Percentiles rank a stretch among this genome's conserved stretches.
Evolutionary conservation across 1,284 basidiomycete genomes (phyloP).

Genomic region (Mycena citricolor): DNA sequence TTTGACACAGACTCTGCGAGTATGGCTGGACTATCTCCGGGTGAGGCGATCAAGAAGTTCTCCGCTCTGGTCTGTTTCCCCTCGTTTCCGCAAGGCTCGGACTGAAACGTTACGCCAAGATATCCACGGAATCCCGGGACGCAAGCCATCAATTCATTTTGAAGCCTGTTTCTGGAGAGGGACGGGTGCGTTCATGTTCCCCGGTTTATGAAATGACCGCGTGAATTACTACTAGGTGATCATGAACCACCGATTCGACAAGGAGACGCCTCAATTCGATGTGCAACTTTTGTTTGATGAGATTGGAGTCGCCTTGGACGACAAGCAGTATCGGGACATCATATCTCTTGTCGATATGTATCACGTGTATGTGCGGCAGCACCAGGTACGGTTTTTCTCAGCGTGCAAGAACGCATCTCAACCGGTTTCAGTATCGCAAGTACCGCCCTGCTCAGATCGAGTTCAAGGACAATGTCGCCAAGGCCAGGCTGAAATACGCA

Average conservation of each 20-base stretch:
- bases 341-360: slow-evolving; percentile 97
- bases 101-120: slow-evolving; percentile 49
- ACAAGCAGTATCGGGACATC: slow-evolving; percentile 93
- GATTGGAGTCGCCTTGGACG: slow-evolving; percentile 90
- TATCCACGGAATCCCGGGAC: slow-evolving; percentile 55
- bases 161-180: slow-evolving; percentile 95
- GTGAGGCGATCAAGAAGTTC: slow-evolving; percentile 79
- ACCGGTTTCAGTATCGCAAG: slow-evolving; percentile 67
- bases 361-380: slow-evolving; percentile 92
- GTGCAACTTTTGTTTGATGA: slow-evolving; percentile 91
- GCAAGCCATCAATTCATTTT: slow-evolving; percentile 91
- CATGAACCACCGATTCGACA: slow-evolving; percentile 79
- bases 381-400: slow-evolving; percentile 56
- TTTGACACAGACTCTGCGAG: slow-evolving; percentile 93
- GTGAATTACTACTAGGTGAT: slow-evolving; percentile 53
- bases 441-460: slow-evolving; percentile 70
- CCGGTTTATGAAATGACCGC: slow-evolving; percentile 4
- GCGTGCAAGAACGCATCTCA: slow-evolving; percentile 1
- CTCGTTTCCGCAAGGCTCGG: slow-evolving; percentile 57
- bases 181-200: slow-evolving; percentile 64
- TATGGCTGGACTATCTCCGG: slow-evolving; percentile 68
- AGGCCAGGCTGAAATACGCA: slow-evolving; percentile 82
- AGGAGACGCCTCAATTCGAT: slow-evolving; percentile 82
- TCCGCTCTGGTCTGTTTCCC: slow-evolving; percentile 60
- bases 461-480: slow-evolving; percentile 64